These are phyloP conservation scores for Penicillium glabrum DNA, from an alignment of 2,329 filamentous ascomycete genomes.

Conservation along the genomic window DNA sequence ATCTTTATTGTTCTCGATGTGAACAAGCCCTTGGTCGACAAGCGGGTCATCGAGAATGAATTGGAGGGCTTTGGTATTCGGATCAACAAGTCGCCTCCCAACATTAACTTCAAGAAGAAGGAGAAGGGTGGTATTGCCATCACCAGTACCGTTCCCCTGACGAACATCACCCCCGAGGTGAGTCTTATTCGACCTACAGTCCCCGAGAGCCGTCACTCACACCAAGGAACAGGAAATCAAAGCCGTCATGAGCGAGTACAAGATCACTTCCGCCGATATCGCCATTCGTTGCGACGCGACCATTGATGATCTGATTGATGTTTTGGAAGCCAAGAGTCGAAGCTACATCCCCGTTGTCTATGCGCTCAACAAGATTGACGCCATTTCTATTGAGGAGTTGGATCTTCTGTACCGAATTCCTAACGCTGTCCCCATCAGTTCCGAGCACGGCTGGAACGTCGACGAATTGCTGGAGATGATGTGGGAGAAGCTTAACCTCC, in stretches of 20 bases:
- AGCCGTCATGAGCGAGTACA: conserved; percentile 96
- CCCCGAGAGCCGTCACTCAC: conserved; percentile 12
- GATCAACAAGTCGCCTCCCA: conserved; percentile 95
- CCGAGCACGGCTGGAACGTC: conserved; percentile 96
- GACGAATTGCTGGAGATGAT: conserved; percentile 96
- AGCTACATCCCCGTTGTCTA: conserved; percentile 99
- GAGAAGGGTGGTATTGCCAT: conserved; percentile 97
- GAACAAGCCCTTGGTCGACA: conserved; percentile 97
- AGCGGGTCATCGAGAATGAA: conserved; percentile 91
- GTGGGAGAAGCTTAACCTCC: conserved; percentile 95
- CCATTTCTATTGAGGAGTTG: conserved; percentile 95
- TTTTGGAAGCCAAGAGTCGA: conserved; percentile 89
- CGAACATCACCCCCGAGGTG: conserved; percentile 84
- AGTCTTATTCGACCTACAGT: conserved; percentile 12
- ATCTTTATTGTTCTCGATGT: conserved; percentile 99
- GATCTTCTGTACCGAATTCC: conserved; percentile 96
- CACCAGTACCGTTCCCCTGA: conserved; percentile 88
- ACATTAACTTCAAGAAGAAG: conserved; percentile 99
- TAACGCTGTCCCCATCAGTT: conserved; percentile 94
- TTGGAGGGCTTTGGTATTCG: conserved; percentile 96
- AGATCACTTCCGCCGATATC: conserved; percentile 94
- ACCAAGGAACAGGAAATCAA: conserved; percentile 69
- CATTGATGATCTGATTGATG: conserved; percentile 92
- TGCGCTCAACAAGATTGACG: conserved; percentile 98
- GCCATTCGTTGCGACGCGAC: conserved; percentile 97